A percentile compares a stretch with the other conserved stretches of the same genome.
phyloP scores from a whole-genome alignment of 345 rosid species.

The Hirschfeldia incana region DNA sequence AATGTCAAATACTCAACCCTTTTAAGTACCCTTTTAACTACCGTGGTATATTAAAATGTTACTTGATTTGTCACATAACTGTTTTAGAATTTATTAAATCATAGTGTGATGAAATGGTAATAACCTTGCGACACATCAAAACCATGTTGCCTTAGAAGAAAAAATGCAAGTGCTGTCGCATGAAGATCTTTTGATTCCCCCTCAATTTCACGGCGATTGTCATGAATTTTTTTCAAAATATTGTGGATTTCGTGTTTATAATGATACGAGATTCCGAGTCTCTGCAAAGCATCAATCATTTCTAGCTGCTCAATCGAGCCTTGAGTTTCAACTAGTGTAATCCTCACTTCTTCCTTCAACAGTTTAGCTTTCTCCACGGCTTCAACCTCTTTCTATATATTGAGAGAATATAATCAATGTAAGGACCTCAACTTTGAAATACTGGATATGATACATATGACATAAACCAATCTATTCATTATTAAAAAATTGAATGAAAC shows the following conservation, averaged over 20 bases:
- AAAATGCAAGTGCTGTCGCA: conserved; percentile 33
- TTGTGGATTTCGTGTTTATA: conserved; percentile 25
- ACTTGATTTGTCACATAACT: too few relatives aligned
- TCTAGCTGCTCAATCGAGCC: conserved; percentile 29
- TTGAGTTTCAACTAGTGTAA: background rate
- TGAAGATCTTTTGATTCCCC: conserved; percentile 22
- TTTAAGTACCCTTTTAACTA: too few relatives aligned
- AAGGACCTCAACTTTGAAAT: background rate
- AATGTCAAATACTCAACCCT: too few relatives aligned
- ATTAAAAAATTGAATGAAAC: background rate
- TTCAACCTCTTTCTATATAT: conserved; percentile 7
- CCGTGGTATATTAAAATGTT: too few relatives aligned
- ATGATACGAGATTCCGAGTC: conserved; percentile 44
- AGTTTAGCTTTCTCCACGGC: background rate
- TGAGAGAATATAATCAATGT: background rate
- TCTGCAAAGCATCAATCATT: conserved; percentile 33
- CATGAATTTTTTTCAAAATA: background rate
- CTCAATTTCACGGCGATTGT: background rate
- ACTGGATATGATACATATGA: background rate
- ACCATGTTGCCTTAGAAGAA: conserved; percentile 37
- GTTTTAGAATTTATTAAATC: too few relatives aligned
- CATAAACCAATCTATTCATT: background rate
- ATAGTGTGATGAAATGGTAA: background rate
- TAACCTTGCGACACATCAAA: conserved; percentile 31
- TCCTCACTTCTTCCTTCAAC: conserved; percentile 30